phyloP scores from a whole-genome alignment of 805 yeast genomes.

The Suhomyces canberraensis region DNA sequence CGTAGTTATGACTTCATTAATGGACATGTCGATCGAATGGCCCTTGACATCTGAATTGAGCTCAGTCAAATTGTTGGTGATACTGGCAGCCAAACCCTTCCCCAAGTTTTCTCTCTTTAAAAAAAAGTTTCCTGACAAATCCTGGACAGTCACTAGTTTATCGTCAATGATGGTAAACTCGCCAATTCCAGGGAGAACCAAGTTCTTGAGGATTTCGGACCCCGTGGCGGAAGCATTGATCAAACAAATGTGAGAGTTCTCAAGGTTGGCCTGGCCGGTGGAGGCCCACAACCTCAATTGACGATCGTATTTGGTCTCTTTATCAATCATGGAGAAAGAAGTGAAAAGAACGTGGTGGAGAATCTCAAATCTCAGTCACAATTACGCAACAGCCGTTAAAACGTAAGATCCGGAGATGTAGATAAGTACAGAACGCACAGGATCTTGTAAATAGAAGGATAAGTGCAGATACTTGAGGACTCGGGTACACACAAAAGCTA shows the following conservation, averaged over 20 bases:
- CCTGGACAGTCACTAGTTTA: conserved; percentile 34
- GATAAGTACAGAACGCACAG: not conserved
- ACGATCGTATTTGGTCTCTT: conserved; percentile 67
- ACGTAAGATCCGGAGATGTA: no score
- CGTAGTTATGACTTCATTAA: conserved; percentile 10
- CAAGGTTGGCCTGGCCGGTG: conserved; percentile 65
- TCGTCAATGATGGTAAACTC: conserved; percentile 57
- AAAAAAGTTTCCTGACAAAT: conserved; percentile 63
- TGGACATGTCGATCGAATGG: conserved; percentile 13
- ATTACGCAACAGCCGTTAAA: no score
- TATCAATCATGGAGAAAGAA: conserved; percentile 26
- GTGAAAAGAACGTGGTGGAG: not conserved
- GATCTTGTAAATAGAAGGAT: not conserved
- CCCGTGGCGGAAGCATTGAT: conserved; percentile 56
- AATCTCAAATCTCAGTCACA: no score
- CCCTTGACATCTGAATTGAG: conserved; percentile 60
- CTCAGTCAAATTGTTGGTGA: conserved; percentile 45
- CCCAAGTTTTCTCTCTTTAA: conserved; percentile 46
- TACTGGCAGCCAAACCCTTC: conserved; percentile 32
- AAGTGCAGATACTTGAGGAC: not conserved
- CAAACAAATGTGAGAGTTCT: conserved; percentile 56
- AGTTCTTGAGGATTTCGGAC: conserved; percentile 71
- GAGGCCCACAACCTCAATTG: conserved; percentile 86
- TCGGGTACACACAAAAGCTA: not conserved
- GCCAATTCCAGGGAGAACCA: conserved; percentile 74